Evolutionary conservation across 352 stramenopile genomes (phyloP).

Genomic region (Pythium phragmiticola): DNA sequence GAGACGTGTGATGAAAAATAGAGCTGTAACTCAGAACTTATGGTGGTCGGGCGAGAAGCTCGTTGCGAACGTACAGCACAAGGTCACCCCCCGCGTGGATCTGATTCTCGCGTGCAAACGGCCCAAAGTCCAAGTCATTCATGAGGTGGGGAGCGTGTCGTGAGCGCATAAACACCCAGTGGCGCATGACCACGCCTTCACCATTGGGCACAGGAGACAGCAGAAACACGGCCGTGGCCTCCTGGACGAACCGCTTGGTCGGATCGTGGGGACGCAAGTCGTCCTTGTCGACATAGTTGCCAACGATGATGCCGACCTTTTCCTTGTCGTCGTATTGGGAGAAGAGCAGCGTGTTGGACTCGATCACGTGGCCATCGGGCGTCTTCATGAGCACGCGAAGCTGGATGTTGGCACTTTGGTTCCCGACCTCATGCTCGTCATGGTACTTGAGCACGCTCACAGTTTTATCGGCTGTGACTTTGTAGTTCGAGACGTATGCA

Average conservation of each 20-base stretch:
- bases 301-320: conserved; percentile 7
- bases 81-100: conserved; percentile 9
- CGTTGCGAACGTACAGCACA: conserved; percentile 33
- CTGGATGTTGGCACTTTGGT: conserved; percentile 33
- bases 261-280: conserved; percentile 39
- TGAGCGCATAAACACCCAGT: conserved; percentile 14
- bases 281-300: conserved; percentile 39
- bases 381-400: conserved; percentile 44
- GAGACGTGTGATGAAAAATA: conserved; percentile 14
- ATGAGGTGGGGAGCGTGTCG: conserved; percentile 3
- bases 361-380: conserved; percentile 4
- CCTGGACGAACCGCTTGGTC: conserved; percentile 22
- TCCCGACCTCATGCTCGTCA: conserved; percentile 43
- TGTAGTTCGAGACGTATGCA: conserved; percentile 49
- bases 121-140: conserved; percentile 9
- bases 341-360: conserved; percentile 22
- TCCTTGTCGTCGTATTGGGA: conserved; percentile 12
- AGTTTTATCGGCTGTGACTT: conserved; percentile 60
- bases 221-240: conserved; percentile 8
- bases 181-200: conserved; percentile 17
- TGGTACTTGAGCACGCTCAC: conserved; percentile 65
- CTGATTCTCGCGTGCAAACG: conserved; percentile 25
- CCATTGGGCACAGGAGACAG: conserved; percentile 3
- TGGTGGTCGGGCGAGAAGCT: neutral
- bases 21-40: neutral